Evolutionary conservation across 1,284 basidiomycete genomes (phyloP).

Genomic region (Paramarasmius palmivorus): DNA sequence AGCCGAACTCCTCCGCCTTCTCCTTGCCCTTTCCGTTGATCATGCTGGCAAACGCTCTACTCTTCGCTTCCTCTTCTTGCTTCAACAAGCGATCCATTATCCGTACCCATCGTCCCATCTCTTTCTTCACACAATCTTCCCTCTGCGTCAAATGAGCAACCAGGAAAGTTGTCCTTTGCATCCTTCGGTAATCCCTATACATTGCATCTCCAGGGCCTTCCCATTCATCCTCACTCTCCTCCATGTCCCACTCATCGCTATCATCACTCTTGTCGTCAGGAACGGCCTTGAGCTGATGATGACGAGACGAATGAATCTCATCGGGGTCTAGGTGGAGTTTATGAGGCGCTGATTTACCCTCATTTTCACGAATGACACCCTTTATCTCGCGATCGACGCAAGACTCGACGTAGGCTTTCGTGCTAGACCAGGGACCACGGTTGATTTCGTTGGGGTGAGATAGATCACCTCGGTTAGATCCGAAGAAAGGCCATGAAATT

Average conservation of each 20-base stretch:
- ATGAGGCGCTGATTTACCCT: slow-evolving; percentile 72
- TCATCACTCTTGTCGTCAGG: slow-evolving; percentile 70
- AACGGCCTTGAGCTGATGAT: slow-evolving; percentile 63
- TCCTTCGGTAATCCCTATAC: slow-evolving; percentile 77
- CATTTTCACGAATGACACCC: slow-evolving; percentile 70
- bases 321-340: slow-evolving; percentile 75
- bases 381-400: slow-evolving; percentile 67
- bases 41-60: slow-evolving; percentile 15
- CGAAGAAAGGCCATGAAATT: slow-evolving; percentile 86
- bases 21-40: slow-evolving; percentile 19
- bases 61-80: slow-evolving; percentile 29
- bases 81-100: slow-evolving; percentile 60
- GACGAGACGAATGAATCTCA: slow-evolving; percentile 66
- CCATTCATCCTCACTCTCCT: slow-evolving; percentile 77
- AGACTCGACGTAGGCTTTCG: slow-evolving; percentile 57
- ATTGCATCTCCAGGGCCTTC: slow-evolving; percentile 70
- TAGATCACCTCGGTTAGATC: slow-evolving; percentile 73
- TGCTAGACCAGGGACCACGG: slow-evolving; percentile 71
- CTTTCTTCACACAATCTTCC: slow-evolving; percentile 59
- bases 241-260: slow-evolving; percentile 70
- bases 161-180: slow-evolving; percentile 75
- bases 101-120: slow-evolving; percentile 68
- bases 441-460: slow-evolving; percentile 66
- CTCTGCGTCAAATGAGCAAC: slow-evolving; percentile 65
- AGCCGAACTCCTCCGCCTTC: slow-evolving; percentile 57